Evolutionary conservation across 2,329 filamentous ascomycete genomes (phyloP).

Genomic region (Chrysosporium keratinophilum): DNA sequence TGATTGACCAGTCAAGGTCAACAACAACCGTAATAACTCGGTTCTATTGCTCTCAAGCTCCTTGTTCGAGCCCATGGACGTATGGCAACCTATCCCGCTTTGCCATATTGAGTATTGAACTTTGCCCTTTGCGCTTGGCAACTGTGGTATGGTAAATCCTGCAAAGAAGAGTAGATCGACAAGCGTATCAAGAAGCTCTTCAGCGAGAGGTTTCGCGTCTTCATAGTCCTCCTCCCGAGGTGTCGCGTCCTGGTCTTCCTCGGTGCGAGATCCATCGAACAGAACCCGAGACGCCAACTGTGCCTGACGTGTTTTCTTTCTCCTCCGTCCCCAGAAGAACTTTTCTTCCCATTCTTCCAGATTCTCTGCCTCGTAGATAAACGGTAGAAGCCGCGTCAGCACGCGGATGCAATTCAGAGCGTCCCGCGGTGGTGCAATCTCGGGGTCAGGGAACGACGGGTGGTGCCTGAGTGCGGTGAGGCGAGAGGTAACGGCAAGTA

Average conservation of each 20-base stretch:
- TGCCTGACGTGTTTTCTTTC: conserved; percentile 58
- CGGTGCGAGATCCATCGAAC: conserved; percentile 61
- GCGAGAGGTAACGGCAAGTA: conserved; percentile 72
- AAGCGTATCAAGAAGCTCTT: conserved; percentile 84
- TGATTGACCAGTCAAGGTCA: conserved; percentile 79
- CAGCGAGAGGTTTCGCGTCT: conserved; percentile 74
- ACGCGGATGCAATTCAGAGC: conserved; percentile 93
- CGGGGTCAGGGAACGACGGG: conserved; percentile 77
- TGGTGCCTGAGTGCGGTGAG: conserved; percentile 76
- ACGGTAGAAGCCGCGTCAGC: conserved; percentile 79
- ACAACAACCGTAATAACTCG: conserved; percentile 74
- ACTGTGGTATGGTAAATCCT: conserved; percentile 71
- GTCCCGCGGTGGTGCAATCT: conserved; percentile 71
- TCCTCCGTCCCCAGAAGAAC: conserved; percentile 79
- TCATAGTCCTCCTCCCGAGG: conserved; percentile 56
- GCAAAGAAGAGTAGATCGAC: conserved; percentile 85
- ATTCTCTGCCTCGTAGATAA: conserved; percentile 78
- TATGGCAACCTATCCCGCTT: conserved; percentile 92
- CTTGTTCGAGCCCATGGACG: conserved; percentile 73
- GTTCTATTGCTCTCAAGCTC: conserved; percentile 88
- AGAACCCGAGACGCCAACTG: conserved; percentile 63
- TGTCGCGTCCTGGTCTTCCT: conserved; percentile 37
- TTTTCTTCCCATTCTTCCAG: conserved; percentile 76
- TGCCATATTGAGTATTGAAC: conserved; percentile 95
- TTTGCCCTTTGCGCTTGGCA: conserved; percentile 61